Conservation (phyloP, 441 rosid genomes). For the Erysimum cheiri region DNA sequence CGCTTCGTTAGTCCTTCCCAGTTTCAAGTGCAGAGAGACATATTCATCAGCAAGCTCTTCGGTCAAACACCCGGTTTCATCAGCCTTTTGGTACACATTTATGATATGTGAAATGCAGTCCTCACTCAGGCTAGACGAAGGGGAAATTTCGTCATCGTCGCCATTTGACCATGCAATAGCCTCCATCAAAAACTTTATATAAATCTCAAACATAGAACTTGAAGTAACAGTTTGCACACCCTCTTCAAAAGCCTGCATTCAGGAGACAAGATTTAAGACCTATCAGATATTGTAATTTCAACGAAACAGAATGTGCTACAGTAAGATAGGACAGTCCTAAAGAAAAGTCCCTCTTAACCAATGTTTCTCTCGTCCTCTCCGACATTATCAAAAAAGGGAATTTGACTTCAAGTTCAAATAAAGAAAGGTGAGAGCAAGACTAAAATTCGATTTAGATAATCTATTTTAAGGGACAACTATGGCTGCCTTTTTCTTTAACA, state of each 20-base stretch:
- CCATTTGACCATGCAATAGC: constrained; percentile 43
- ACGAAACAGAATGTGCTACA: background rate
- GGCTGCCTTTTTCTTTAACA: constrained; percentile 5
- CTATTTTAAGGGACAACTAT: background rate
- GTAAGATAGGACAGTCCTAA: background rate
- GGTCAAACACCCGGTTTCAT: constrained; percentile 57
- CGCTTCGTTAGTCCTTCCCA: constrained; percentile 68
- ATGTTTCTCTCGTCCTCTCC: background rate
- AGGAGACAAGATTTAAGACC: background rate
- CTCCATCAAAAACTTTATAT: constrained; percentile 67
- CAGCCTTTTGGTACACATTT: constrained; percentile 69
- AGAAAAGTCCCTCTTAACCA: background rate
- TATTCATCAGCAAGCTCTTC: constrained; percentile 77
- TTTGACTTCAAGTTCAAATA: constrained; percentile 7
- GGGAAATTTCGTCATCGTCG: constrained; percentile 43
- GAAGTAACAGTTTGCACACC: constrained; percentile 63
- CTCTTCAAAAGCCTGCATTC: constrained; percentile 76
- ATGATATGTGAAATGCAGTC: constrained; percentile 53
- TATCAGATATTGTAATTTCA: constrained; percentile 16
- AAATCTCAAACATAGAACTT: constrained; percentile 58
- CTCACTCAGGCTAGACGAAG: constrained; percentile 36
- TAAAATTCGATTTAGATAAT: background rate
- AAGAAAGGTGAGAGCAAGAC: constrained; percentile 9
- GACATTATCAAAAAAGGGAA: constrained; percentile 3
- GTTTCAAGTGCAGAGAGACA: constrained; percentile 64